Percentiles rank a stretch among this genome's conserved stretches.
These are phyloP conservation scores for Ascochyta fabae DNA, from an alignment of 2,329 filamentous ascomycete species.

Conservation along the genomic window DNA sequence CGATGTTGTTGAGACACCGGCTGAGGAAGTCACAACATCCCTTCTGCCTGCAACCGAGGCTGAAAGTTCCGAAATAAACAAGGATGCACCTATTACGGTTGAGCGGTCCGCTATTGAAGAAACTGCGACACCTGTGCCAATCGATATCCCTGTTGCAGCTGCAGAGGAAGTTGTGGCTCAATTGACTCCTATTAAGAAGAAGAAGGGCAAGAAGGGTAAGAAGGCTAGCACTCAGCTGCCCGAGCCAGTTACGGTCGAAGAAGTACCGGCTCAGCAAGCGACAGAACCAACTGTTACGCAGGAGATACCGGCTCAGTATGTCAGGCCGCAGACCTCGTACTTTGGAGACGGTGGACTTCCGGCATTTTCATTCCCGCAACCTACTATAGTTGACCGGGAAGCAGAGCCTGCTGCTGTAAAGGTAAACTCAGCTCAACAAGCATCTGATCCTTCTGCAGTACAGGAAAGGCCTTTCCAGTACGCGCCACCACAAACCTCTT, in stretches of 20 bases:
- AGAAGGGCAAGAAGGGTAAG: conserved; percentile 33
- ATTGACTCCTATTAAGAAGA: neutral
- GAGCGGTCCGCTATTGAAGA: neutral
- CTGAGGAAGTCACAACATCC: neutral
- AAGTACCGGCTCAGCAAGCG: neutral
- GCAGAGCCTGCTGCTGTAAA: neutral
- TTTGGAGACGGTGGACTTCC: conserved; percentile 10
- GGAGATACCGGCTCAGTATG: neutral
- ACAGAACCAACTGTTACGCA: neutral
- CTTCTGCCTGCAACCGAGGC: neutral
- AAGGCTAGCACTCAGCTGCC: conserved; percentile 20
- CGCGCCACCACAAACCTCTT: neutral
- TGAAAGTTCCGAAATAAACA: neutral
- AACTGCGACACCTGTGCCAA: neutral
- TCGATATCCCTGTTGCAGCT: neutral
- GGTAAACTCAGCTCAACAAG: neutral
- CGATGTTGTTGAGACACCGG: neutral
- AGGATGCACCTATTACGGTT: neutral
- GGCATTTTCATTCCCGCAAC: neutral
- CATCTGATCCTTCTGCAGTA: neutral
- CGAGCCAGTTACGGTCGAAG: neutral
- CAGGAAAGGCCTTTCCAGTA: neutral
- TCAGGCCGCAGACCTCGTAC: neutral
- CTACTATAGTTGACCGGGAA: neutral
- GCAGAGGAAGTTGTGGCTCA: neutral